Evolutionary conservation across 352 stramenopile genomes (phyloP), one percentile per base, ranked within the genome.

Genomic region (Globisporangium canariense): DNA sequence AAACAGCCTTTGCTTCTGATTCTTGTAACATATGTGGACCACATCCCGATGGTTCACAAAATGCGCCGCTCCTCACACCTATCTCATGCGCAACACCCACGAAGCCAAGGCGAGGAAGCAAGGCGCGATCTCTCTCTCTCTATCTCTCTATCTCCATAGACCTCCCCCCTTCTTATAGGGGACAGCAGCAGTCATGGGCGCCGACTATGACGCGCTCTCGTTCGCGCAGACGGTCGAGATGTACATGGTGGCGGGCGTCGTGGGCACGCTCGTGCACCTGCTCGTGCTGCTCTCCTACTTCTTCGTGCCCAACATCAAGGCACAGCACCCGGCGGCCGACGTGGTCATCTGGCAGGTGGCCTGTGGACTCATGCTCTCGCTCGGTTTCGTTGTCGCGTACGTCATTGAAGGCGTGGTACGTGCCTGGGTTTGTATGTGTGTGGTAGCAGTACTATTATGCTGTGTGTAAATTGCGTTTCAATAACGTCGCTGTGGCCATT

Each of bases 331-430:
- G 28, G 83, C 82, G 11, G 86, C 83, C 2, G 63, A 84, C 41
- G 73, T 95, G 62, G 79, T 95, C n/a, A 68, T 89, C 62, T 95
- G 84, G 84, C 86, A 95, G 43, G 83, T 84, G 28, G 66, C 75
- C 46, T 90, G 81, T 51, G 81, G 78, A 0, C 69, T 91, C 55
- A 78, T 95, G 69, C 68, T 73, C 47, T 81, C 74, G 25, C 45
- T 78, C 11, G 83, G 86, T 30, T 88, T 88, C 51, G 62, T 95
- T 25, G 66, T 78, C 30, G 68, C 78, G 32, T 92, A 88, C 62
- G 70, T 78, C 32, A 65, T 75, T 46, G 67, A 77, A 62, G 45
- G 45, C 45, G 62, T 58, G 62, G 79, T 89, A 54, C 36, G 71
- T 67, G 11, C 18, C n/a, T 40, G 13, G 30, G n/a, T 36, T 28